Percentiles rank a stretch among this genome's conserved stretches.
These are phyloP conservation scores for Elsinoe batatas DNA, from an alignment of 2,329 filamentous ascomycete species.

Conservation along the genomic window DNA sequence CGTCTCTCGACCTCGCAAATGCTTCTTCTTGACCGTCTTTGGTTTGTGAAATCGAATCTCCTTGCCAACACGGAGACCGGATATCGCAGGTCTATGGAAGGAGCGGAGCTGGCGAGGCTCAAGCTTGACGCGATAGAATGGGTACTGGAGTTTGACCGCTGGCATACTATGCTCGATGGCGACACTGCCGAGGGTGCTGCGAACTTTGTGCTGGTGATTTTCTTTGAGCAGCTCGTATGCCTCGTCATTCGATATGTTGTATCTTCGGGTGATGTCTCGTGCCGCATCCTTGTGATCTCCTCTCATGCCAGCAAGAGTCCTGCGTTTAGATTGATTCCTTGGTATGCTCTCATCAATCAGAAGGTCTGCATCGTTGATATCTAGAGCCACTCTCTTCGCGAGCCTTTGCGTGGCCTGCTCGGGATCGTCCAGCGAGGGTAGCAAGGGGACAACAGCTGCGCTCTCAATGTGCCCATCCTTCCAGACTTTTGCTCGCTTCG, in stretches of 20 bases:
- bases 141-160: slow-evolving; percentile 82
- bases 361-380: slow-evolving; percentile 79
- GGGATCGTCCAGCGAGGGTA: slow-evolving; percentile 72
- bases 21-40: slow-evolving; percentile 67
- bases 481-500: slow-evolving; percentile 19
- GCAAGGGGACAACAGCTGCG: slow-evolving; percentile 46
- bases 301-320: slow-evolving; percentile 45
- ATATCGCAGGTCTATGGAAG: slow-evolving; percentile 73
- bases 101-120: slow-evolving; percentile 62
- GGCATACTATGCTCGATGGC: slow-evolving; percentile 93
- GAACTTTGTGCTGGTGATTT: slow-evolving; percentile 91
- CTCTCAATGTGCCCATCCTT: slow-evolving; percentile 29
- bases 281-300: slow-evolving; percentile 60
- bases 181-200: slow-evolving; percentile 81
- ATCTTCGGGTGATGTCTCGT: slow-evolving; percentile 66
- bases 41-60: slow-evolving; percentile 64
- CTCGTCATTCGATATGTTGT: slow-evolving; percentile 93
- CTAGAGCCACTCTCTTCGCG: slow-evolving; percentile 69
- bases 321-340: slow-evolving; percentile 49
- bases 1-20: slow-evolving; percentile 67
- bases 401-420: slow-evolving; percentile 61
- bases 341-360: slow-evolving; percentile 69
- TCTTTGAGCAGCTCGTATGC: slow-evolving; percentile 94
- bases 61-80: slow-evolving; percentile 46
- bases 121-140: slow-evolving; percentile 87